Evolutionary conservation across 345 rosid genomes (phyloP).

Genomic region (Rubroshorea leprosula): DNA sequence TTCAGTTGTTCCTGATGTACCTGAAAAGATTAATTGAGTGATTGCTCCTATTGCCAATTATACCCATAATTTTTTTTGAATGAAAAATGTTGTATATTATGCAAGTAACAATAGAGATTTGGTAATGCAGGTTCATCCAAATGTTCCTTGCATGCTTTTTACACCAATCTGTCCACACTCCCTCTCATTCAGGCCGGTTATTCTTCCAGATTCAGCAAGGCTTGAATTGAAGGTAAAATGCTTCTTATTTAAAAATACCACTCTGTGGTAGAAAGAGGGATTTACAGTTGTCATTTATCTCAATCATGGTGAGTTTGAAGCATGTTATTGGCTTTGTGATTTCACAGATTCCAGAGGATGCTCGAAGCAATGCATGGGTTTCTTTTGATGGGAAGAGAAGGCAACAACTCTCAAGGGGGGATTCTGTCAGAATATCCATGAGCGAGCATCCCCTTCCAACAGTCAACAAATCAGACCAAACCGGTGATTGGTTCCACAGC

Average conservation of each 20-base stretch:
- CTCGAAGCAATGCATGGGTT: constrained; percentile 98
- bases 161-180: constrained; percentile 99
- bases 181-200: constrained; percentile 92
- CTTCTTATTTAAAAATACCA: no score
- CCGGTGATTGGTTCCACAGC: constrained; percentile 96
- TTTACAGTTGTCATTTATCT: not conserved
- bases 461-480: constrained; percentile 89
- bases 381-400: constrained; percentile 97
- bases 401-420: constrained; percentile 95
- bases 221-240: constrained; percentile 95
- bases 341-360: constrained; percentile 80
- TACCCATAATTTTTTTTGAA: no score
- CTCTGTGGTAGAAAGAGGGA: no score
- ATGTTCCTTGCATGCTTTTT: constrained; percentile 96
- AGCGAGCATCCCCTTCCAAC: constrained; percentile 97
- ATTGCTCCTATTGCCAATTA: no score
- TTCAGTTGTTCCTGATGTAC: no score
- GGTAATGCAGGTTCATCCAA: constrained; percentile 91
- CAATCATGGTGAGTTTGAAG: not conserved
- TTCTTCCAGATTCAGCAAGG: constrained; percentile 96
- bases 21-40: no score
- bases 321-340: not conserved
- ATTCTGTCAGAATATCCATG: constrained; percentile 82
- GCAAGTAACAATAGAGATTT: not conserved
- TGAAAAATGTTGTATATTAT: not conserved